Base-by-base conservation (phyloP, 306 rosid species). In the Quercus parvula region DNA sequence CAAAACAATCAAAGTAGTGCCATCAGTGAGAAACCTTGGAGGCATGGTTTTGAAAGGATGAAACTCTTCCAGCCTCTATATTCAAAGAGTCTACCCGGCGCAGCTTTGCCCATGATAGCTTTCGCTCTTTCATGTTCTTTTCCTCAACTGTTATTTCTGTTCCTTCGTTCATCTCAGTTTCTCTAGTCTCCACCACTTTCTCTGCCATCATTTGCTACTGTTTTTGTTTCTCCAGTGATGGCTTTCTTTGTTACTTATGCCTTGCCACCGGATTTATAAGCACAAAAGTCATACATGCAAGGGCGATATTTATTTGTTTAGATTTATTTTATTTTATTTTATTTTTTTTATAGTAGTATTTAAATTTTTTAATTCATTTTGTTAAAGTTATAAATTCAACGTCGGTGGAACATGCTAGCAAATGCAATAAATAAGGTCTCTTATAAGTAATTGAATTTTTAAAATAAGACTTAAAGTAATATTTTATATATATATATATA, bases 21-120 rank as follows among this genome's bases (percentile, higher is more conserved):
- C 7, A 61, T 57, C 7, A 62, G 19, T 15, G 69, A 25, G n/a
- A 27, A 5, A 90, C 94, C 88, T 81, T 78, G 44, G 82, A 75
- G 38, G 27, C 49, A 55, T 86, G 83, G 33, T 4, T 12, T 8
- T 63, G 68, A 9, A 1, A 7, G 49, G 18, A 54, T 9, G 97
- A 70, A 85, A 91, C 86, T 78, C 92, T 84, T 75, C 97, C 98
- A 0, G 98, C 98, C 81, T 94, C 98, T n/a, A 94, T 46, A 52
- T 87, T 91, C 77, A 94, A 89, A 1, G 98, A 94, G 77, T 94
- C 97, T 1, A 94, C 83, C 0, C 94, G 98, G 7, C 88, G 82
- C 18, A 91, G 89, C 77, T 84, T 89, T 2, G 94, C 88, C 98
- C 95, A 91, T 57, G 98, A 90, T 0, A 80, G 17, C 80, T 81